Evolutionary conservation across 441 rosid genomes (phyloP).

Genomic region (Lepidium campestre): DNA sequence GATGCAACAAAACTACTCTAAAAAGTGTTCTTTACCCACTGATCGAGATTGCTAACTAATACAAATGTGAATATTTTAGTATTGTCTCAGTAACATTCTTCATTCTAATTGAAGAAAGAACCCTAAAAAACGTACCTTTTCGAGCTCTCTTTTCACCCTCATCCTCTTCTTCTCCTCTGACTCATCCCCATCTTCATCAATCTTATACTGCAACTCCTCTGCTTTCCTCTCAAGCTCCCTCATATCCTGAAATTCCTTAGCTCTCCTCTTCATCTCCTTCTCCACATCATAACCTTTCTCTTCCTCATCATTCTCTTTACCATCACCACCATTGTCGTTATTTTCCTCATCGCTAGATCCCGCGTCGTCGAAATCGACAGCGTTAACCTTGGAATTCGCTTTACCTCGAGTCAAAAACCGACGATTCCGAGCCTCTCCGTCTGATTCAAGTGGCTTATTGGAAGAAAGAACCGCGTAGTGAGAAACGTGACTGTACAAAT

Average conservation of each 20-base stretch:
- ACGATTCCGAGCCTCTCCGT: slow-evolving; percentile 38
- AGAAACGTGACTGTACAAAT: slow-evolving; percentile 28
- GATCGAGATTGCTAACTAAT: background rate
- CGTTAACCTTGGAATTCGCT: slow-evolving; percentile 42
- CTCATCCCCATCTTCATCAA: slow-evolving; percentile 53
- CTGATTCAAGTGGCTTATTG: slow-evolving; percentile 40
- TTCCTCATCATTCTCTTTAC: slow-evolving; percentile 46
- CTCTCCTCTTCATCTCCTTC: slow-evolving; percentile 64
- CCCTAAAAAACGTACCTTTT: slow-evolving; percentile 44
- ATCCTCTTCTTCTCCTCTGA: slow-evolving; percentile 78
- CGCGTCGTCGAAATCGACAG: slow-evolving; percentile 47
- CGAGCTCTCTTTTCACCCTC: slow-evolving; percentile 82
- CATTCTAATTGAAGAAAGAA: background rate
- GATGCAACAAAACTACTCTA: background rate
- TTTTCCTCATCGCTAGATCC: slow-evolving; percentile 65
- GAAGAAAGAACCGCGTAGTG: slow-evolving; percentile 33
- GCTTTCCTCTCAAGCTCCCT: slow-evolving; percentile 78
- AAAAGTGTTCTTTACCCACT: background rate
- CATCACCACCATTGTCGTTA: slow-evolving; percentile 42
- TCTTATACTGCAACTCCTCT: slow-evolving; percentile 66
- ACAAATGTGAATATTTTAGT: background rate
- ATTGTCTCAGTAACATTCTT: background rate
- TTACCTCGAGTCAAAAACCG: slow-evolving; percentile 36
- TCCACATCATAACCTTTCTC: slow-evolving; percentile 48
- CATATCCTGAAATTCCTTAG: slow-evolving; percentile 70